Conservation (phyloP, 495 filamentous ascomycete genomes). For the Chaetomium tenue region DNA sequence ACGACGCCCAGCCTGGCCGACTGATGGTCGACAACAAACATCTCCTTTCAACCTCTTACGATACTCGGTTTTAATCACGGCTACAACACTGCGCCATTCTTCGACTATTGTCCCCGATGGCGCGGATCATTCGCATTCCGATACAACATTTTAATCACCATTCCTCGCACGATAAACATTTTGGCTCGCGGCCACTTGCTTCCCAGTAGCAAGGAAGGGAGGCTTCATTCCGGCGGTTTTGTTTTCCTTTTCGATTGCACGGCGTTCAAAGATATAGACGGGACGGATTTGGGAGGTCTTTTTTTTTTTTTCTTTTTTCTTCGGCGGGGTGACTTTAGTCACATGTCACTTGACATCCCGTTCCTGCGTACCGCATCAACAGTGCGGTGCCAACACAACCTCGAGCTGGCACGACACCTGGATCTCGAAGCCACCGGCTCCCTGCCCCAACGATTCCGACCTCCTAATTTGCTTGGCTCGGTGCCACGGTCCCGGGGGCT, state of each 20-base stretch:
- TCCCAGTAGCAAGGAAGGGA: constrained; percentile 38
- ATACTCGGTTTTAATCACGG: constrained; percentile 35
- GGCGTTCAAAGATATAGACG: constrained; percentile 43
- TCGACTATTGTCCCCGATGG: constrained; percentile 12
- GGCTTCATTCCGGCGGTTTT: constrained; percentile 30
- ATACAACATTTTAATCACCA: constrained; percentile 46
- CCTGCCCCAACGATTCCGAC: constrained; percentile 21
- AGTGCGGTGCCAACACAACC: constrained; percentile 25
- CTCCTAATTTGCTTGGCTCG: constrained; percentile 21
- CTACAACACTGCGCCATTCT: constrained; percentile 28
- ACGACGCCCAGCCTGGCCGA: constrained; percentile 7
- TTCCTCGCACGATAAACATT: constrained; percentile 38
- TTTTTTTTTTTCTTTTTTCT: no score
- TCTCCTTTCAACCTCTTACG: constrained; percentile 17
- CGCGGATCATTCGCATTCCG: constrained; percentile 34
- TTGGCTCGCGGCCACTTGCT: constrained; percentile 44
- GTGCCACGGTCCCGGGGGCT: constrained; percentile 6
- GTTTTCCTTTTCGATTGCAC: constrained; percentile 28
- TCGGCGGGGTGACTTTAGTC: constrained; percentile 23
- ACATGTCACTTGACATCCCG: constrained; percentile 15
- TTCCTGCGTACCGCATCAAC: constrained; percentile 24
- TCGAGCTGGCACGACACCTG: constrained; percentile 17
- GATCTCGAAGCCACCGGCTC: constrained; percentile 11
- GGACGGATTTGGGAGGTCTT: constrained; percentile 28
- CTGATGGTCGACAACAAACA: constrained; percentile 4